Base-by-base conservation (phyloP, 2,329 filamentous ascomycete species). In the Aspergillus spinulosporus region DNA sequence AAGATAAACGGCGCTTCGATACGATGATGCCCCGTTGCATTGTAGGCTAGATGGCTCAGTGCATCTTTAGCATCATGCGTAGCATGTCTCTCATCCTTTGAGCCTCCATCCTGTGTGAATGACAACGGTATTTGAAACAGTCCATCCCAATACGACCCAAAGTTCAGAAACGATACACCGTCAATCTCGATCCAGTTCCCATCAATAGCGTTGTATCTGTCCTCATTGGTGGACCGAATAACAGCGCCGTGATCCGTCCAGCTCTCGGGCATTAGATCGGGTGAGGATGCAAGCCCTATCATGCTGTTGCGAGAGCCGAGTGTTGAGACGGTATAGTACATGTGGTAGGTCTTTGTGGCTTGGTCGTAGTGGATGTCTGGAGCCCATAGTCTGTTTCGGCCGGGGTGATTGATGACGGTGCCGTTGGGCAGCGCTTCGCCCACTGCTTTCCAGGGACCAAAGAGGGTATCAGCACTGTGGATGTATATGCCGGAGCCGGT, bases 111-210 rank as follows among this genome's bases (percentile, higher is more conserved):
- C 26, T 78, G 68, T 12, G 69, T 64, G 21, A 62, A 61, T 2
- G 64, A 59, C 61, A 88, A 77, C 39, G 74, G 66, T 1, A 84
- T 82, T 67, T 84, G 82, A 76, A 82, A 87, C 58, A 89, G 78
- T 64, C 85, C 82, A 8, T 75, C 70, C 85, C 86, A 90, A 78
- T 88, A 90, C 12, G 84, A 87, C 45, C 87, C 87, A 58, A 88
- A 90, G 11, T 36, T 45, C 4, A 52, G 40, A 8, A 28, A 44
- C 6, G 40, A 14, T 15, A 37, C 29, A 11, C 49, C 49, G 2
- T 42, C 11, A 31, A 29, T 36, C 5, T 5, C 3, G 37, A 42
- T 8, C 36, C 36, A 42, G 36, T 42, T 50, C 8, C 11, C 8
- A 28, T 50, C 48, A 37, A 50, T 43, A 4, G 49, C 49, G 7